Base-by-base conservation (phyloP, 805 yeast genomes). In the Sugiyamaella qingdaonensis region DNA sequence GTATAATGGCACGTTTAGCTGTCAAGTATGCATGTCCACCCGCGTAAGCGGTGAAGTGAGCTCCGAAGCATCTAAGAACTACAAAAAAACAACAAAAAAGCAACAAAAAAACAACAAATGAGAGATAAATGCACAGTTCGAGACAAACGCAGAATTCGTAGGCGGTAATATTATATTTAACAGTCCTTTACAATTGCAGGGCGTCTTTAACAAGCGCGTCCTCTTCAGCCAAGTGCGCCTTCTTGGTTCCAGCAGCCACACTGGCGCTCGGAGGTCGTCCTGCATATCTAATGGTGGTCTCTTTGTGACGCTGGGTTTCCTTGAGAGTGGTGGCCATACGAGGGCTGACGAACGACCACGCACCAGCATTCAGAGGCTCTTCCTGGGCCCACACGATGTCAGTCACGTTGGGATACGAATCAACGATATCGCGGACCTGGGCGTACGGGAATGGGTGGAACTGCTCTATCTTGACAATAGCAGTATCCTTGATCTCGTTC, bases 201-300 rank as follows among this genome's bases (percentile, higher is more conserved):
- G 85, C 95, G 52, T 87, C 95, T 55, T 78, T 75, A 70, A 92
- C 78, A 79, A 94, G 88, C 36, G 85, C 84, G 62, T 83, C 86
- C 77, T 94, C 98, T 78, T 94, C 96, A 59, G 85, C 85, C 58
- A 72, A 68, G 73, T 94, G 99, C 82, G 82, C 82, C 59, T 84
- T 73, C 83, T 94, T 94, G 58, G 88, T 78, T 74, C 99, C 99
- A 61, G 98, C 96, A 67, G 99, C 99, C 67, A 94, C 96, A 58
- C 96, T 85, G 46, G 98, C 98, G 70, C 92, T 84, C 71, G 99
- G 99, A 69, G 88, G 89, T 81, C 99, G 89, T 68, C 99, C 99
- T 61, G 95, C 95, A 69, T 88, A 94, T 74, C 97, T 84, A 56
- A 86, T 68, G 16, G 67, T 66, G 61, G 73, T 65, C 62, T 76